These are phyloP conservation scores for Uronychia setigera DNA, from an alignment of 73 alveolate species.

Conservation along the genomic window DNA sequence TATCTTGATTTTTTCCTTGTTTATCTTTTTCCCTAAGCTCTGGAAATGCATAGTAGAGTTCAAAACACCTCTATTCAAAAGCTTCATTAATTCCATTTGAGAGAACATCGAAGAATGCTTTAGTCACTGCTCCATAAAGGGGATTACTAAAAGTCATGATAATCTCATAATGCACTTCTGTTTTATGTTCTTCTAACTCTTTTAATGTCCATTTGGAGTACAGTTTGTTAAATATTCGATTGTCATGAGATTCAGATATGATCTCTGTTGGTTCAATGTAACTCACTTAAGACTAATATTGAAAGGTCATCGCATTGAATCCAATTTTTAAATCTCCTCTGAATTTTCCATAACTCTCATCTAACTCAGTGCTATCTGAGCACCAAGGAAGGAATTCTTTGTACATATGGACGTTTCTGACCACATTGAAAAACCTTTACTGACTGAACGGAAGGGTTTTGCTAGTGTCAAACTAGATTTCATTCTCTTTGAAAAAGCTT, in stretches of 20 bases:
- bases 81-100: constrained; percentile 42
- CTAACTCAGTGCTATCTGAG: neutral
- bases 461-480: constrained; percentile 24
- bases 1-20: neutral
- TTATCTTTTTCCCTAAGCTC: neutral
- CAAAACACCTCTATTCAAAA: constrained; percentile 21
- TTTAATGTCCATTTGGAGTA: constrained; percentile 44
- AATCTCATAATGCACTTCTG: constrained; percentile 45
- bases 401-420: constrained; percentile 16
- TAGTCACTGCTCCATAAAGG: constrained; percentile 33
- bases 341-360: constrained; percentile 28
- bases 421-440: constrained; percentile 27
- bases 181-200: neutral
- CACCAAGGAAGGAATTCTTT: constrained; percentile 35
- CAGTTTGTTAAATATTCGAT: constrained; percentile 28
- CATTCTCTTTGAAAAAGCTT: constrained; percentile 9
- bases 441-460: constrained; percentile 23
- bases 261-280: constrained; percentile 26
- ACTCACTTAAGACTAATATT: constrained; percentile 36
- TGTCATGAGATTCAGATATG: constrained; percentile 22
- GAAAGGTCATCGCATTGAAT: constrained; percentile 22
- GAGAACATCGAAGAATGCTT: constrained; percentile 32
- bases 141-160: constrained; percentile 55
- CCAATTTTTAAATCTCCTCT: constrained; percentile 49
- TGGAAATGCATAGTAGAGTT: neutral